Evolutionary conservation across 78 protist species (phyloP).

Genomic region (Bigelowiella natans): DNA sequence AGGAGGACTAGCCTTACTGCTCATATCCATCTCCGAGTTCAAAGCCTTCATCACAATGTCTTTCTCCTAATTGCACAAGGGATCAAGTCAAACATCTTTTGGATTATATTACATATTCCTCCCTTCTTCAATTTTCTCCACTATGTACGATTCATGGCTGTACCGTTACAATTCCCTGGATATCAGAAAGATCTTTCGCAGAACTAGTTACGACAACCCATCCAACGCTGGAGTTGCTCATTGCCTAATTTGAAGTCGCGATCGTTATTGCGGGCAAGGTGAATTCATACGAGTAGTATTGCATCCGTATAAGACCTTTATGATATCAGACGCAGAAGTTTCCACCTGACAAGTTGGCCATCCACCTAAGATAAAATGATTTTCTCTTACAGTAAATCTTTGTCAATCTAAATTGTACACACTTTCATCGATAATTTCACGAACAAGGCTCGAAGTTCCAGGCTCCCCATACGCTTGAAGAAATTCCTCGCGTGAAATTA

Average conservation of each 20-base stretch:
- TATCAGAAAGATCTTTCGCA: neutral
- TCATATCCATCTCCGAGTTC: too few species aligned
- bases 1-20: too few species aligned
- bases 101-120: too few species aligned
- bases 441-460: neutral
- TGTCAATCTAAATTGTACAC: neutral
- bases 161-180: neutral
- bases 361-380: too few species aligned
- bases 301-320: too few species aligned
- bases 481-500: neutral
- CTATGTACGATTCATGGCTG: neutral
- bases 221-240: neutral
- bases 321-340: neutral
- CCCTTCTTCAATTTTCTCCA: too few species aligned
- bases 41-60: neutral
- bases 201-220: neutral
- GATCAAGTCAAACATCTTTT: too few species aligned
- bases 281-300: too few species aligned
- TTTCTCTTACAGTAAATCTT: too few species aligned
- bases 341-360: neutral
- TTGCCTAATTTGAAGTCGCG: too few species aligned
- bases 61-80: neutral
- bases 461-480: neutral
- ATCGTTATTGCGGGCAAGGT: too few species aligned
- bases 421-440: neutral